phyloP scores from a whole-genome alignment of 2,329 filamentous ascomycete species.

The Epichloe bromicola region DNA sequence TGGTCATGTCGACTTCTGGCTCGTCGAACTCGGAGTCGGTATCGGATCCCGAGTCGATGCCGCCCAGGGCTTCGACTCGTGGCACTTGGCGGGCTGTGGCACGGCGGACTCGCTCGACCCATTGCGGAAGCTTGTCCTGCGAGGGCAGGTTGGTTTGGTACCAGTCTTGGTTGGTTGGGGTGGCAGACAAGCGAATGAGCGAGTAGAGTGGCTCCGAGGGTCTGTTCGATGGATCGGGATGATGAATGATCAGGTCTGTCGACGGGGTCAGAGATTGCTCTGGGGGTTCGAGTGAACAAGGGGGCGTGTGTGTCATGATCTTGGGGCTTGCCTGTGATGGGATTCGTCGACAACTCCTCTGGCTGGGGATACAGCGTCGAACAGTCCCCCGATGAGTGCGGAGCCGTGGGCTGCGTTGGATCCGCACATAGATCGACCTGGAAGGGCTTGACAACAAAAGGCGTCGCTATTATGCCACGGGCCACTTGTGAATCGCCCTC shows the following conservation, averaged over 20 bases:
- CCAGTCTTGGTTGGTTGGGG: conserved; percentile 37
- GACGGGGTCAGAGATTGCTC: not conserved
- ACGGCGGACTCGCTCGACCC: conserved; percentile 34
- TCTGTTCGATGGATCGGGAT: conserved; percentile 12
- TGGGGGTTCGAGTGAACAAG: not conserved
- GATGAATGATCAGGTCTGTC: conserved; percentile 34
- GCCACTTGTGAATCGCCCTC: conserved; percentile 25
- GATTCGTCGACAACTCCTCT: conserved; percentile 20
- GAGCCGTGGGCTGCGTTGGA: conserved; percentile 10
- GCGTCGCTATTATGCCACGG: conserved; percentile 42
- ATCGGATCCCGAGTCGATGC: conserved; percentile 16
- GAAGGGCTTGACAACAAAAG: conserved; percentile 35
- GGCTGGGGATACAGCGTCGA: conserved; percentile 30
- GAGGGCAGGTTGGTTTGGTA: conserved; percentile 35
- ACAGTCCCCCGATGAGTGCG: conserved; percentile 32
- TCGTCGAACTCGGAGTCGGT: conserved; percentile 7
- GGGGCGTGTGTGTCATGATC: not conserved
- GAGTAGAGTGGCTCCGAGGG: conserved; percentile 33
- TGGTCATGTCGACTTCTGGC: conserved; percentile 6
- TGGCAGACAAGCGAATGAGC: conserved; percentile 39
- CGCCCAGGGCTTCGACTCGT: conserved; percentile 29
- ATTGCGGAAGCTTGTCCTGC: conserved; percentile 22
- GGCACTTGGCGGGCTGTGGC: conserved; percentile 31
- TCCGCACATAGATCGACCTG: conserved; percentile 29
- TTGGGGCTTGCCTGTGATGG: conserved; percentile 10